These are phyloP conservation scores for Penicillium sp. DNA, from an alignment of 2,329 filamentous ascomycete species.

Conservation along the genomic window DNA sequence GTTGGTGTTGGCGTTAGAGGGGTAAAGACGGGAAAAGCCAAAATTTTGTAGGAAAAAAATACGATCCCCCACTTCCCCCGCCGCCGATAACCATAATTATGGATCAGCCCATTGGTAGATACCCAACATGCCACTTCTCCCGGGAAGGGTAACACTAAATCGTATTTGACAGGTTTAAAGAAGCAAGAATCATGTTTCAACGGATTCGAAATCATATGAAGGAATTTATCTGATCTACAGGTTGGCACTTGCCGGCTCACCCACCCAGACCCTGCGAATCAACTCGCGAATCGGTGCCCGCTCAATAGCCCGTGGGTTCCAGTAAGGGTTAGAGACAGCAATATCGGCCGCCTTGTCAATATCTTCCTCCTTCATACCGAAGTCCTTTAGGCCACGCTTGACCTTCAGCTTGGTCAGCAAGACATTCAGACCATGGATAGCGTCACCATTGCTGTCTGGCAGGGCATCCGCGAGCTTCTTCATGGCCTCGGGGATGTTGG, in stretches of 20 bases:
- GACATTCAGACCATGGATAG: conserved; percentile 57
- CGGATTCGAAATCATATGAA: neutral
- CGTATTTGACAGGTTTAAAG: neutral
- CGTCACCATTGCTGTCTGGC: conserved; percentile 59
- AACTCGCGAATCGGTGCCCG: conserved; percentile 54
- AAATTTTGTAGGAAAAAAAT: conserved; percentile 20
- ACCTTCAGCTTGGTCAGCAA: conserved; percentile 56
- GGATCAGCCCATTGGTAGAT: conserved; percentile 19
- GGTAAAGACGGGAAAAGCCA: conserved; percentile 11
- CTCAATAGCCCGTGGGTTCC: conserved; percentile 59
- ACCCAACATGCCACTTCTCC: neutral
- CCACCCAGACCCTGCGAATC: conserved; percentile 61
- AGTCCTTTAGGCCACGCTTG: conserved; percentile 53
- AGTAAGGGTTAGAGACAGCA: conserved; percentile 59
- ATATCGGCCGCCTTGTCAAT: conserved; percentile 62
- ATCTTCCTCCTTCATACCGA: conserved; percentile 61
- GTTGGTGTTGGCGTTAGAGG: conserved; percentile 6
- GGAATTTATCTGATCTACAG: conserved; percentile 35
- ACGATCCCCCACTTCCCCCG: conserved; percentile 33
- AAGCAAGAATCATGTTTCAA: neutral
- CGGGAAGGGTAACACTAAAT: neutral
- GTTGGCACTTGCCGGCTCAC: conserved; percentile 57
- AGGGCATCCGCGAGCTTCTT: conserved; percentile 53
- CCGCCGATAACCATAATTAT: conserved; percentile 25
- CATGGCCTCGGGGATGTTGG: conserved; percentile 55